Evolutionary conservation across 2,329 filamentous ascomycete species (phyloP).

Genomic region (Scedosporium minutisporum): DNA sequence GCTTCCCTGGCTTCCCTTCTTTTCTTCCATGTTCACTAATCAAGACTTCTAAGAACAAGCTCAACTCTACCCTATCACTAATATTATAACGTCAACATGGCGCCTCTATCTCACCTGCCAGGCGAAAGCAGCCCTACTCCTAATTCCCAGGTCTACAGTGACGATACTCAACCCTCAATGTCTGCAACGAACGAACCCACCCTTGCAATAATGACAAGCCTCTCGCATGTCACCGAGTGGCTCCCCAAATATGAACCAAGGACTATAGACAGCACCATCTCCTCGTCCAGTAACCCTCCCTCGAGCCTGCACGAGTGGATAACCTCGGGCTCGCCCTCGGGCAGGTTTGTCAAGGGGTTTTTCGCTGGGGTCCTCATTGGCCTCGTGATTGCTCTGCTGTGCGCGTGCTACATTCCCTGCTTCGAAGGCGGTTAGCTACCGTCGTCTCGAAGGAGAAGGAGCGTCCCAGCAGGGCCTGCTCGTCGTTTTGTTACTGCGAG

Average conservation of each 20-base stretch:
- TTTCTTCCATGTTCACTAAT: background rate
- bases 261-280: background rate
- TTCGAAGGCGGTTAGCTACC: background rate
- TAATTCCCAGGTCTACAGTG: background rate
- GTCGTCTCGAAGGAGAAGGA: background rate
- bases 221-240: background rate
- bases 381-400: background rate
- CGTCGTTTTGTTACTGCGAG: too few species aligned
- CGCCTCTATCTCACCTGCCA: background rate
- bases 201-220: too few species aligned
- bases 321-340: background rate
- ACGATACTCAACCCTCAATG: background rate
- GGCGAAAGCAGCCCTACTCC: background rate
- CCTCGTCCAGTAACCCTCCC: background rate
- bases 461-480: background rate
- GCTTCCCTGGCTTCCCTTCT: background rate
- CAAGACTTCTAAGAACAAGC: background rate
- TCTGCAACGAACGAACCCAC: too few species aligned
- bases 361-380: background rate
- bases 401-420: conserved; percentile 1
- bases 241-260: background rate
- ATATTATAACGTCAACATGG: background rate
- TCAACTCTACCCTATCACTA: background rate
- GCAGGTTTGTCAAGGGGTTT: background rate
- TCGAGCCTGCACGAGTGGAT: background rate